Evolutionary conservation across 257 asterid species (phyloP), one percentile per base, ranked within the genome.

Genomic region (Gentiana dahurica): DNA sequence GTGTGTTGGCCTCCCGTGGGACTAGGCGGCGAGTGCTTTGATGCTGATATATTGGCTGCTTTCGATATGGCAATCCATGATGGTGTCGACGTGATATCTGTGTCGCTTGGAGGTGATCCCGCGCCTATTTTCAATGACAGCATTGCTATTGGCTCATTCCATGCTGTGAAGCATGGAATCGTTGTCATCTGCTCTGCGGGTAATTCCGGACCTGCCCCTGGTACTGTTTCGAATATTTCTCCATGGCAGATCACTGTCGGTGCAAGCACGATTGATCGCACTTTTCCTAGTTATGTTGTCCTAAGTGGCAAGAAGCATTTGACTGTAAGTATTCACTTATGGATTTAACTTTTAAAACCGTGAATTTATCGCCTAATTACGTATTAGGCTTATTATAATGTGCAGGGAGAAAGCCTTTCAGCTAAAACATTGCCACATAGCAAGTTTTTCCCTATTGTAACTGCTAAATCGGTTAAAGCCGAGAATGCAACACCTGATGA

Each of bases 181-280:
- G 76, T 66, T 8, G 96, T 90, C 8, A 71, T 87, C 49, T 82
- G 94, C 79, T 90, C 98, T 1, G 98, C 95, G 37, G 98, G 98
- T 0, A 90, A 90, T 61, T 87, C 96, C 2, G 98, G 98, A 9
- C 92, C 98, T 4, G 65, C 0, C 12, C 62, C 63, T 45, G 85
- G 75, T 13, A 79, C 96, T 0, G 95, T 83, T 49, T 56, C 87
- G 6, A 90, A 90, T n/a, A 51, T 77, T 34, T 95, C 95, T 2
- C 98, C 95, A 2, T 90, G 98, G 98, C 80, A 71, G 71, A 69
- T 90, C 39, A 90, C 98, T 0, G 98, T 90, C 0, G 96, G 83
- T 9, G 98, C 98, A 6, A 87, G 96, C 71, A 84, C 96, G 46
- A 69, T 82, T 57, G 96, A 90, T 66, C 78, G 96, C 1, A 79